phyloP scores from a whole-genome alignment of 306 rosid species.

The Quercus wislizeni region DNA sequence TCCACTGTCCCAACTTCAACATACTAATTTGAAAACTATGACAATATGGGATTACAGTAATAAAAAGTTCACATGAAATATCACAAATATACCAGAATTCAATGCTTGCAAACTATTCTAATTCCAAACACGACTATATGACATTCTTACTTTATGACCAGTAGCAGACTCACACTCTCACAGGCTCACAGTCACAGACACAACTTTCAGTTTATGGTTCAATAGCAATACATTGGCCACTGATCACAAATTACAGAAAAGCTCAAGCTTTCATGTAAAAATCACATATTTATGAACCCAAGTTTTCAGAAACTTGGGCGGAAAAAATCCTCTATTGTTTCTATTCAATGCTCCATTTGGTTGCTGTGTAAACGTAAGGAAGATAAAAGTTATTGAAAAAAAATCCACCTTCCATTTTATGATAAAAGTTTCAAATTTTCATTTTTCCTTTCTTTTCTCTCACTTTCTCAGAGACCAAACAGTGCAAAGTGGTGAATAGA shows the following conservation, averaged over 20 bases:
- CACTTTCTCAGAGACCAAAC: neutral
- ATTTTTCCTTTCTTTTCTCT: neutral
- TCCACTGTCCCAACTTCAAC: constrained; percentile 34
- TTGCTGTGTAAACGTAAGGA: neutral
- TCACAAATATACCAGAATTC: neutral
- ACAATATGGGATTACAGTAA: neutral
- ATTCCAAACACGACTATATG: neutral
- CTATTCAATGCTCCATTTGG: neutral
- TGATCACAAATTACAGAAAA: neutral
- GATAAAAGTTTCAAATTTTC: neutral
- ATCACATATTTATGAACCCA: neutral
- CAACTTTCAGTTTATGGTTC: neutral
- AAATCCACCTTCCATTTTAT: neutral
- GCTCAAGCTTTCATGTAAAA: neutral
- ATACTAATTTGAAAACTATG: neutral
- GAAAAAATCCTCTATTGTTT: neutral
- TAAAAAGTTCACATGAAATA: neutral
- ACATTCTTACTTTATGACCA: neutral
- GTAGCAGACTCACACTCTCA: neutral
- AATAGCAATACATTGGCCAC: neutral
- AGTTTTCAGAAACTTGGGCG: neutral
- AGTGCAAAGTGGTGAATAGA: neutral
- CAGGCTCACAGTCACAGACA: neutral
- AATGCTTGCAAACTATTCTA: neutral
- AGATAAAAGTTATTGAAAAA: too few species aligned